Percentiles rank a stretch among this genome's conserved stretches.
Conservation (phyloP, 768 basidiomycete species). For the Lentinus brumalis region DNA sequence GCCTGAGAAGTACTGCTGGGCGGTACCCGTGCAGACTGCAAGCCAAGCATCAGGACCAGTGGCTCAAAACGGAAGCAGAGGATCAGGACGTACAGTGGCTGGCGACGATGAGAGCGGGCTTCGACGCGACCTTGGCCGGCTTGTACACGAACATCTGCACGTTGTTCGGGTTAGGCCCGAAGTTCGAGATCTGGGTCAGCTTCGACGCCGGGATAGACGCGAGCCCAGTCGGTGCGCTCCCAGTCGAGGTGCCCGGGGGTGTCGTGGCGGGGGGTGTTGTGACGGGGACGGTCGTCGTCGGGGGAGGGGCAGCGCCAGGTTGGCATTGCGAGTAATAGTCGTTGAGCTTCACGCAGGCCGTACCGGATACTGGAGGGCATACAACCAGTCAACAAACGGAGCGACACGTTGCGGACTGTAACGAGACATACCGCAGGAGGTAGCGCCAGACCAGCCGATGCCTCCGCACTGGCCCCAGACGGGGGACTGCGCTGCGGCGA, state of each 20-base stretch:
- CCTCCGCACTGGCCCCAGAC: conserved; percentile 37
- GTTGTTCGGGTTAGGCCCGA: conserved; percentile 55
- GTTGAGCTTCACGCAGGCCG: conserved; percentile 40
- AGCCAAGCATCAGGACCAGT: neutral
- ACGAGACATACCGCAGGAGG: conserved; percentile 25
- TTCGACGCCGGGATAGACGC: conserved; percentile 6
- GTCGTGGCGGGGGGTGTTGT: conserved; percentile 1
- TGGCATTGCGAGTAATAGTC: conserved; percentile 49
- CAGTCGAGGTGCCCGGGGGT: neutral
- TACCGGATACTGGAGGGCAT: conserved; percentile 31
- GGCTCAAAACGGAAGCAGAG: neutral
- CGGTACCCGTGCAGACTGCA: conserved; percentile 28
- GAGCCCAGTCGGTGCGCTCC: conserved; percentile 10
- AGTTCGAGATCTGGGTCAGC: conserved; percentile 38
- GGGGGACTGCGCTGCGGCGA: conserved; percentile 24
- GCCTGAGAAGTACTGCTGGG: conserved; percentile 49
- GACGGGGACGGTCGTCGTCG: neutral
- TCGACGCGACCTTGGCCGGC: conserved; percentile 27
- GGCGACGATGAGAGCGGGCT: conserved; percentile 48
- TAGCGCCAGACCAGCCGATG: conserved; percentile 37
- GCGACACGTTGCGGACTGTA: too few species aligned
- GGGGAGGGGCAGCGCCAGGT: conserved; percentile 21
- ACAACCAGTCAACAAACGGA: neutral
- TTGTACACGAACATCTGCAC: conserved; percentile 43
- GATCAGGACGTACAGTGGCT: conserved; percentile 33